Base-by-base conservation (phyloP, 2,329 filamentous ascomycete species). In the Monosporascus sp. region DNA sequence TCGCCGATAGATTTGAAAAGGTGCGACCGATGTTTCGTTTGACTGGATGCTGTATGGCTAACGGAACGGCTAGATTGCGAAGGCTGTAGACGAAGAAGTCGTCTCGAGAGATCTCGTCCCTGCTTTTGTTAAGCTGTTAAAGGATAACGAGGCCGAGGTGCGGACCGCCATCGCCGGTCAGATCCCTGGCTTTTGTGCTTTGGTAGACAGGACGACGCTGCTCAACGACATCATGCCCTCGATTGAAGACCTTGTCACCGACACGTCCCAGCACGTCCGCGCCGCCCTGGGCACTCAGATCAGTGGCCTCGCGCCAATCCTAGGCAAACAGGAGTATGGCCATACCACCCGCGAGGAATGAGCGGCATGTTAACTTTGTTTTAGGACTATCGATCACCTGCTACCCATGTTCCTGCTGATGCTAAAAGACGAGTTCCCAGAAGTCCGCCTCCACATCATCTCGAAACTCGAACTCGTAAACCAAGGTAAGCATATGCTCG, bases 381-480 rank as follows among this genome's bases (percentile, higher is more conserved):
- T n/a, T 60, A 94, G 90, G 73, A 99, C 94, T 31, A 97, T 96
- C 61, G 88, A 94, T 62, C 94, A 99, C 70, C 84, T 99, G 45
- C 83, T 99, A 45, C 94, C 94, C 51, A 99, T 99, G 93, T 97
- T 99, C 74, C 81, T 99, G 51, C 90, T 96, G 71, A 99, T 99
- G 94, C 85, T 99, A 65, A 99, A 97, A 81, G 94, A 99, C 66
- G 94, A 99, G 68, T 97, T 97, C 72, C 94, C 94, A 22, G 94
- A 99, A 69, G 94, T 99, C 49, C 88, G 94, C 57, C 84, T 99
- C 54, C 96, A 99, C 75, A 99, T 99, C 71, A 99, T 99, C 67
- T 97, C 94, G n/a, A 99, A 99, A 75, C 85, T 99, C 51, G 95
- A 99, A 76, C 83, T 95, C 58, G 94, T 99, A 59, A 99, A 99